Conservation (phyloP, 169 alveolate genomes). For the Plasmodium coatneyi region DNA sequence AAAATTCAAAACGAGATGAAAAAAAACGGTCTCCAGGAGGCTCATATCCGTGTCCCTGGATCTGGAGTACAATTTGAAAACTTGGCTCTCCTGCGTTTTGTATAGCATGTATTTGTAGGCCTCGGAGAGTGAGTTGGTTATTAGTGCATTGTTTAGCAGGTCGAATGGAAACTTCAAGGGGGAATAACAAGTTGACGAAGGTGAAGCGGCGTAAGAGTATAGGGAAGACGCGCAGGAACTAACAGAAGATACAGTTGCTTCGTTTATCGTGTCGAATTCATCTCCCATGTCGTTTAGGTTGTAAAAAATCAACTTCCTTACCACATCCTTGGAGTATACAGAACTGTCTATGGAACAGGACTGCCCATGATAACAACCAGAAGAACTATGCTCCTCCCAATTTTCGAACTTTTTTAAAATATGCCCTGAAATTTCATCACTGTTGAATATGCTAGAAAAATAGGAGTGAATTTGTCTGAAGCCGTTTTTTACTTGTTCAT, state of each 20-base stretch:
- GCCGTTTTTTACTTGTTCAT: not conserved
- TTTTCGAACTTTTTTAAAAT: conserved; percentile 20
- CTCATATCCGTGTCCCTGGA: not conserved
- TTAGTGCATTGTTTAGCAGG: not conserved
- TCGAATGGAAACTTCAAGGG: not conserved
- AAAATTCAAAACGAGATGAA: not conserved
- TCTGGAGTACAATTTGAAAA: not conserved
- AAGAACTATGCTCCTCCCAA: not conserved
- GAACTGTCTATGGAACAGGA: not conserved
- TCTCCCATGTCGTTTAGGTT: not conserved
- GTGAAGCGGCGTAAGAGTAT: not conserved
- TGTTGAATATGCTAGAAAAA: conserved; percentile 2
- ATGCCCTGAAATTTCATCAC: not conserved
- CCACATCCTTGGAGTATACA: not conserved
- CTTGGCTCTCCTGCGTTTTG: conserved; percentile 8
- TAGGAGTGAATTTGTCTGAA: not conserved
- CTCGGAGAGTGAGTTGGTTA: not conserved
- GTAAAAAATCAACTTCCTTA: not conserved
- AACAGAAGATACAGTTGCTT: conserved; percentile 1
- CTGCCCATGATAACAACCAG: not conserved
- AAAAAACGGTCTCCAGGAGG: not conserved
- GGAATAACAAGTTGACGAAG: not conserved
- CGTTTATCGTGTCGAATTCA: not conserved
- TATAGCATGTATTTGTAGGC: conserved; percentile 1
- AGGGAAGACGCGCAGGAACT: not conserved